These are phyloP conservation scores for Cetraspora pellucida DNA, from an alignment of 192 early-diverging fungal species.

Conservation along the genomic window DNA sequence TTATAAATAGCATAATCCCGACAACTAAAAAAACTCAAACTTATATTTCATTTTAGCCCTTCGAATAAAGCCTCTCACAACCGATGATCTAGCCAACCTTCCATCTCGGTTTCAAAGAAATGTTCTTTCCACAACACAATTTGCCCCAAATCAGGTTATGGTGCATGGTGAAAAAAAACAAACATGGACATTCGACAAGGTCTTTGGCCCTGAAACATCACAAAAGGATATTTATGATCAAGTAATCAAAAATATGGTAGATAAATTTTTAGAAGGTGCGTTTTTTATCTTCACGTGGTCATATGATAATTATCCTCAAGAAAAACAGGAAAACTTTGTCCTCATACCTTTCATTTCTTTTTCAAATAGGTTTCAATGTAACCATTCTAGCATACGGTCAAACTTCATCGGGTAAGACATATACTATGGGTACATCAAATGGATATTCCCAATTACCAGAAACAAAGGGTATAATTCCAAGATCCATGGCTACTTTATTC, in stretches of 20 bases:
- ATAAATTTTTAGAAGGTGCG: constrained; percentile 53
- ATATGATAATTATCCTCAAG: constrained; percentile 10
- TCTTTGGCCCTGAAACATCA: constrained; percentile 60
- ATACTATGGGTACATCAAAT: constrained; percentile 86
- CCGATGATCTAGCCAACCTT: neutral
- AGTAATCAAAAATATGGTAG: constrained; percentile 46
- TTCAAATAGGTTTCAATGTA: constrained; percentile 77
- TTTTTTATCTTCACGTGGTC: neutral
- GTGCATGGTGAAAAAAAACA: constrained; percentile 20
- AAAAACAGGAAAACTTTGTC: too few species aligned
- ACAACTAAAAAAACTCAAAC: neutral
- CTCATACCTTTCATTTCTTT: constrained; percentile 5
- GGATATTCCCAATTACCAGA: constrained; percentile 43
- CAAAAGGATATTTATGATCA: constrained; percentile 63
- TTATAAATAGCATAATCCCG: neutral
- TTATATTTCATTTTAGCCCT: neutral
- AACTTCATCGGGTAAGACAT: constrained; percentile 93
- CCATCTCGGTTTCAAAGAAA: constrained; percentile 6
- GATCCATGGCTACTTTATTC: constrained; percentile 69
- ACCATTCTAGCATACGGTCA: constrained; percentile 93
- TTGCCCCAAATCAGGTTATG: neutral
- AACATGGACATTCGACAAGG: constrained; percentile 65
- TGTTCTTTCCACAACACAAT: neutral
- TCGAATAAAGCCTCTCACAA: neutral
- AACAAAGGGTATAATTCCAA: constrained; percentile 65